phyloP scores from a whole-genome alignment of 148 eudicot genomes.

The Vaccinium macrocarpon region DNA sequence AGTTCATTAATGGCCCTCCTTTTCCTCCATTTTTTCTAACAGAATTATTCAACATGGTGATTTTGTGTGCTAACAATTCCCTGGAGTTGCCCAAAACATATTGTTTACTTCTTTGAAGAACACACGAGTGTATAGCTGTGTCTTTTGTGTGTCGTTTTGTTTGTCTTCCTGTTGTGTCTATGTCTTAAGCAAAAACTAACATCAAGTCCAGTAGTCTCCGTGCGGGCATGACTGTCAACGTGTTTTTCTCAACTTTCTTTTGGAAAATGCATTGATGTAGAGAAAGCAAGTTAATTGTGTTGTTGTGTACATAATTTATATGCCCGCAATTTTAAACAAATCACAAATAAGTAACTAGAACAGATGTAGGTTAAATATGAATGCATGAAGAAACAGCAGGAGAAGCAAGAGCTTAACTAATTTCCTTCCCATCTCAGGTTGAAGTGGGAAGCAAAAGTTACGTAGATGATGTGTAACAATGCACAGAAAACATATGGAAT shows the following conservation, averaged over 20 bases:
- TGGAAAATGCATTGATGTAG: not conserved
- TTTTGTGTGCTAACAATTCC: not conserved
- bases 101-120: conserved; percentile 7
- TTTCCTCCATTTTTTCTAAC: not conserved
- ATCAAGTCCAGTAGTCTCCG: not conserved
- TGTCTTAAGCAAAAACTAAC: not conserved
- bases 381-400: not conserved
- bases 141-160: not conserved
- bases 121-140: not conserved
- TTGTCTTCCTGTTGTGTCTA: not conserved
- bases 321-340: not conserved
- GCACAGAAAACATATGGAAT: not conserved
- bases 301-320: not conserved
- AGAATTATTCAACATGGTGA: not conserved
- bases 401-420: not conserved
- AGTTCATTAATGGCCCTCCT: not conserved
- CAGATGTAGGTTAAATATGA: not conserved
- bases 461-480: not conserved
- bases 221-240: not conserved
- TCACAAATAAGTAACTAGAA: not conserved
- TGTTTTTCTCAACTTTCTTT: not conserved
- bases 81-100: not conserved
- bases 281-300: not conserved
- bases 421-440: not conserved
- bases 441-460: not conserved